A percentile compares a stretch with the other conserved stretches of the same genome.
Evolutionary conservation across 1,284 basidiomycete species (phyloP).

Genomic region (Lignosus rhinocerotis): DNA sequence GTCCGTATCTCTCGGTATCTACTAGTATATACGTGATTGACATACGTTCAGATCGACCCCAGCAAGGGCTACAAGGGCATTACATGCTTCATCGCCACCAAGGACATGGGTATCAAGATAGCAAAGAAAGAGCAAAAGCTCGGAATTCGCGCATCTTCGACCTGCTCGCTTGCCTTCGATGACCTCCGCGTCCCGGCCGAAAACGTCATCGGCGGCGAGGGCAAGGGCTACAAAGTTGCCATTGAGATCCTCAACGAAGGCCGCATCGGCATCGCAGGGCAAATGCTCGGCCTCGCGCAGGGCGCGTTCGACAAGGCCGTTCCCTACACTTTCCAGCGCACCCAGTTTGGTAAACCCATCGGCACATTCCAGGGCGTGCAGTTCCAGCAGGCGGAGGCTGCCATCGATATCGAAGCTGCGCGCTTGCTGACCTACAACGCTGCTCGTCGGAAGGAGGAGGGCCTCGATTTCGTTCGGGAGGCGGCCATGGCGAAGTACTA

Average conservation of each 20-base stretch:
- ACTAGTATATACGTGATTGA: not conserved
- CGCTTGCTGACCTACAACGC: constrained; percentile 96
- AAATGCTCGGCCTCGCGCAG: constrained; percentile 96
- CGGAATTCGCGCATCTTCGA: constrained; percentile 96
- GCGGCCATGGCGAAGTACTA: constrained; percentile 97
- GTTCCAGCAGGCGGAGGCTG: constrained; percentile 91
- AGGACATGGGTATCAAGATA: constrained; percentile 96
- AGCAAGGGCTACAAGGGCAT: constrained; percentile 99
- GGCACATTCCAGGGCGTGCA: constrained; percentile 96
- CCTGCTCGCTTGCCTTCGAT: constrained; percentile 96
- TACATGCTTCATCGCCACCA: constrained; percentile 95
- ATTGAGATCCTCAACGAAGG: constrained; percentile 99
- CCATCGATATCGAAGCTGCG: constrained; percentile 91
- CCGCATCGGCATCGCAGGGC: constrained; percentile 96
- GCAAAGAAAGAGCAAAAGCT: constrained; percentile 99
- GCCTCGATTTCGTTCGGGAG: constrained; percentile 85
- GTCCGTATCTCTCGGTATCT: constrained; percentile 38
- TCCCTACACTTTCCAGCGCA: constrained; percentile 90
- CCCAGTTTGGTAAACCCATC: constrained; percentile 92
- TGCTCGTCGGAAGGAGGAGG: constrained; percentile 91
- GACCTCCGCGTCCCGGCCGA: constrained; percentile 90
- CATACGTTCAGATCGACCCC: constrained; percentile 66
- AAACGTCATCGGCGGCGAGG: constrained; percentile 92
- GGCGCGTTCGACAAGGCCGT: constrained; percentile 95
- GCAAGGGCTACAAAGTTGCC: constrained; percentile 97